Evolutionary conservation across 1,284 basidiomycete genomes (phyloP), one percentile per base, ranked within the genome.

Genomic region (Serendipita sp.): DNA sequence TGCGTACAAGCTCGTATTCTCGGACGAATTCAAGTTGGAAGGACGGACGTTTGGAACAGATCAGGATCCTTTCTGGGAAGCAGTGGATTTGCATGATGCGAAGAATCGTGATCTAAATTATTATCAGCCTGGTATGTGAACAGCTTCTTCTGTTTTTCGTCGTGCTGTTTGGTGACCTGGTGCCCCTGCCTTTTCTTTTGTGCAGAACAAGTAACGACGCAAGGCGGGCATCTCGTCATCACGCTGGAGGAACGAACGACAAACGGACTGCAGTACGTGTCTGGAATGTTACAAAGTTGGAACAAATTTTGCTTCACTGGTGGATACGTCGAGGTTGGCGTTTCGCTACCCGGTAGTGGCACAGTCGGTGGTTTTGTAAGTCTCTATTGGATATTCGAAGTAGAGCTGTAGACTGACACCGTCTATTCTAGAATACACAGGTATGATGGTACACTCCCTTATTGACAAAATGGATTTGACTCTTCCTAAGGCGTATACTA

Each of bases 51-150:
- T 15, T 64, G 62, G 61, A 6, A 62, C 64, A 0, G 62, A 76
- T 22, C 74, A 78, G 66, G 77, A 76, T 68, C 77, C 76, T 47
- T 78, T 73, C 71, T 76, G 71, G 70, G 71, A 72, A 49, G 74
- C 72, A 0, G 70, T 76, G 43, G 74, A 76, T 66, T 68, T 74
- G 34, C 77, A 80, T 71, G 80, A 80, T 69, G 84, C 84, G 69
- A 68, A 76, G 58, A 86, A 77, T 44, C 86, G 96, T 72, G 82
- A 80, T 62, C 77, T 96, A 65, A 74, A 89, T 68, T 95, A 86
- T 71, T 58, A 22, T 32, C 15, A 30, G 1, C 34, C 53, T 79
- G 66, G 66, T 67, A 45, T 41, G 61, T 60, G 15, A 1, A 43
- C 17, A 12, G 13, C 22, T 55, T 29, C 41, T 34, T n/a, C 60